These are phyloP conservation scores for sorghum (Sorghum bicolor) DNA, from an alignment of 176 grass and related monocot genomes.

Conservation along the genomic window Sorghum_bicolor_NCBIv3 NC_012870.2:4328001-4328500, in stretches of 20 bases:
- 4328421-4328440: slow-evolving; percentile 72
- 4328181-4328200: slow-evolving; percentile 71
- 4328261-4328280: slow-evolving; percentile 89
- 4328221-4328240: slow-evolving; percentile 81
- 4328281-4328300: slow-evolving; percentile 71
- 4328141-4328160: slow-evolving; percentile 85
- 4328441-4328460: slow-evolving; percentile 79
- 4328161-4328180: slow-evolving; percentile 63
- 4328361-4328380: slow-evolving; percentile 87
- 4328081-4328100: slow-evolving; percentile 79
- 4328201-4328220: slow-evolving; percentile 84
- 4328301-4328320: slow-evolving; percentile 85
- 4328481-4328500: slow-evolving; percentile 83
- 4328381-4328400: slow-evolving; percentile 89
- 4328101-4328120: slow-evolving; percentile 66
- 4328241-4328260: slow-evolving; percentile 82
- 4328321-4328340: slow-evolving; percentile 81
- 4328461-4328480: slow-evolving; percentile 73
- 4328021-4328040: slow-evolving; percentile 69
- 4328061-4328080: slow-evolving; percentile 70
- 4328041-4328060: slow-evolving; percentile 66
- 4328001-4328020: slow-evolving; percentile 70
- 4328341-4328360: slow-evolving; percentile 78
- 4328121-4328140: slow-evolving; percentile 72
- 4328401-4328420: slow-evolving; percentile 61